A percentile compares a stretch with the other conserved stretches of the same genome.
Evolutionary conservation across 2,329 filamentous ascomycete genomes (phyloP).

Genomic region (Cladosporium cucumerinum): DNA sequence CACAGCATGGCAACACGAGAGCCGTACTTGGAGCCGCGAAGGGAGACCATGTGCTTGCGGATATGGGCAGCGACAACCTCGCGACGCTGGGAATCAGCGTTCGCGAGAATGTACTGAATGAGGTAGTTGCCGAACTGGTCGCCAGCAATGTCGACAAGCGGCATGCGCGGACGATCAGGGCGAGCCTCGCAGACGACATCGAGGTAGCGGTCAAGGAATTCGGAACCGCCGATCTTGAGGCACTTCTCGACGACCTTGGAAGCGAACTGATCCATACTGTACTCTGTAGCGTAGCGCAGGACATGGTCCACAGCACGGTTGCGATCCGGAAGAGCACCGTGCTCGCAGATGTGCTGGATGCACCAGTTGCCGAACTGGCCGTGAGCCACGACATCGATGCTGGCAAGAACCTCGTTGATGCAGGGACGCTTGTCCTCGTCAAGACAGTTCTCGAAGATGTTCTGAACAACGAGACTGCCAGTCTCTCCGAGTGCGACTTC

Average conservation of each 20-base stretch:
- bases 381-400: slow-evolving; percentile 94
- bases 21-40: slow-evolving; percentile 96
- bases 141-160: slow-evolving; percentile 94
- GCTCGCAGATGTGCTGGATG: slow-evolving; percentile 98
- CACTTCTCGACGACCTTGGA: slow-evolving; percentile 99
- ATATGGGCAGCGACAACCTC: slow-evolving; percentile 93
- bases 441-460: slow-evolving; percentile 98
- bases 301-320: slow-evolving; percentile 94
- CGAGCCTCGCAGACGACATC: slow-evolving; percentile 91
- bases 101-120: slow-evolving; percentile 93
- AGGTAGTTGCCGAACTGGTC: slow-evolving; percentile 99
- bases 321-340: slow-evolving; percentile 85
- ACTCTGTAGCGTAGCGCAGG: slow-evolving; percentile 86
- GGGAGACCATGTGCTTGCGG: slow-evolving; percentile 97
- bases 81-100: slow-evolving; percentile 80
- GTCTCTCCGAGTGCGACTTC: slow-evolving; percentile 97
- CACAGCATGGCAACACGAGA: slow-evolving; percentile 98
- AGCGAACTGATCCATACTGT: slow-evolving; percentile 98
- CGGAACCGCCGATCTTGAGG: slow-evolving; percentile 86
- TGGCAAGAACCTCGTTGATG: slow-evolving; percentile 91
- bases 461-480: slow-evolving; percentile 95
- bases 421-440: slow-evolving; percentile 99
- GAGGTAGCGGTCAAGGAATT: slow-evolving; percentile 90
- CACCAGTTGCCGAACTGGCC: slow-evolving; percentile 99
- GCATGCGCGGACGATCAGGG: slow-evolving; percentile 87